These are phyloP conservation scores for Globisporangium mamillatum DNA, from an alignment of 352 stramenopile genomes.

Conservation along the genomic window DNA sequence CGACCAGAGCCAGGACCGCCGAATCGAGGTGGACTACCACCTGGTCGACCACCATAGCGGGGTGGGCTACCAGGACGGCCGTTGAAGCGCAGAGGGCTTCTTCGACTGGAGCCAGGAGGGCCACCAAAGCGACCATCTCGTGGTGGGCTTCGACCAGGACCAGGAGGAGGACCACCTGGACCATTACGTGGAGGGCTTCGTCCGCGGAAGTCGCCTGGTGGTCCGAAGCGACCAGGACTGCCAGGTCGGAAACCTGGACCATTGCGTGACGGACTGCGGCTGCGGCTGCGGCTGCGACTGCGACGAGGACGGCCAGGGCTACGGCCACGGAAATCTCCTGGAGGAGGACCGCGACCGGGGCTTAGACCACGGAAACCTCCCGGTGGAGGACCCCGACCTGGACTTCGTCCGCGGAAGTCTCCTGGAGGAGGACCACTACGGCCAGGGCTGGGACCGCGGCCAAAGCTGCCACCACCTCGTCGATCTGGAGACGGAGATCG, in stretches of 20 bases:
- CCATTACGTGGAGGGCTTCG: slow-evolving; percentile 26
- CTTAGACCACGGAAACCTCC: slow-evolving; percentile 25
- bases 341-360: slow-evolving; percentile 16
- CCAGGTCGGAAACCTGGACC: slow-evolving; percentile 12
- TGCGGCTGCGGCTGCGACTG: slow-evolving; percentile 30
- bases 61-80: slow-evolving; percentile 8
- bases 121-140: slow-evolving; percentile 8
- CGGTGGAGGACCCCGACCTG: background rate
- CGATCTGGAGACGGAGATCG: slow-evolving; percentile 12
- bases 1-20: background rate
- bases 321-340: slow-evolving; percentile 10
- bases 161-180: slow-evolving; percentile 19
- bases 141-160: slow-evolving; percentile 18
- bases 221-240: slow-evolving; percentile 6
- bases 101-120: background rate
- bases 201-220: slow-evolving; percentile 22
- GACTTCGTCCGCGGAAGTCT: slow-evolving; percentile 11
- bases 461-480: slow-evolving; percentile 4
- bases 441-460: slow-evolving; percentile 19
- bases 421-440: slow-evolving; percentile 18
- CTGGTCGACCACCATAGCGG: background rate
- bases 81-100: background rate
- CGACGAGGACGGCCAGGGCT: slow-evolving; percentile 8
- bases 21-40: slow-evolving; percentile 1
- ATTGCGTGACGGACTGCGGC: slow-evolving; percentile 32